Conservation (phyloP, 2,329 filamentous ascomycete species). For the Colletotrichum zoysiae region DNA sequence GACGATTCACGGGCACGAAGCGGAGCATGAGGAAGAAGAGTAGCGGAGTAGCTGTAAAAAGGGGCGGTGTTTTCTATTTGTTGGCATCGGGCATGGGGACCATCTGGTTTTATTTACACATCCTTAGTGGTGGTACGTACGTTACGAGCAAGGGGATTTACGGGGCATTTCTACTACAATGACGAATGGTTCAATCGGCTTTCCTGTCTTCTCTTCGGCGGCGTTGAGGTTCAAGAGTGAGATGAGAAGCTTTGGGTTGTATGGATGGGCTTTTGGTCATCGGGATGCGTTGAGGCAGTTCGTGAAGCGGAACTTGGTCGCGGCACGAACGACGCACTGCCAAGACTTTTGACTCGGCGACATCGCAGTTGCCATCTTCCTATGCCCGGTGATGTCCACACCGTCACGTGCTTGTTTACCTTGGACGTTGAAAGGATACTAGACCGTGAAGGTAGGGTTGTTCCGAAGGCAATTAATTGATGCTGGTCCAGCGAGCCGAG, state of each 20-base stretch:
- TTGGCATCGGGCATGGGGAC: slow-evolving; percentile 19
- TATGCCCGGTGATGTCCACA: background rate
- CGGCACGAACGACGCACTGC: background rate
- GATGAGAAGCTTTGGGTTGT: background rate
- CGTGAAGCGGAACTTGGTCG: background rate
- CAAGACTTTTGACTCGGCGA: background rate
- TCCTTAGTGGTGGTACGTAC: background rate
- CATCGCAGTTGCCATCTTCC: background rate
- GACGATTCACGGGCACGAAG: background rate
- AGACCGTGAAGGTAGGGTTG: background rate
- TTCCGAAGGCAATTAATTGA: background rate
- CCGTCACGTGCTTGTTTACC: slow-evolving; percentile 21
- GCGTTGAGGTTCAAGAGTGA: background rate
- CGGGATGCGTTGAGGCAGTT: background rate
- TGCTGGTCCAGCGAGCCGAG: background rate
- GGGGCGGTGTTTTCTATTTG: slow-evolving; percentile 8
- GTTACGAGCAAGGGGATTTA: slow-evolving; percentile 2
- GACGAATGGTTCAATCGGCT: slow-evolving; percentile 11
- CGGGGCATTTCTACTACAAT: slow-evolving; percentile 11
- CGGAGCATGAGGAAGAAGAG: background rate
- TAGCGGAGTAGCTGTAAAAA: background rate
- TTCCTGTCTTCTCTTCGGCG: background rate
- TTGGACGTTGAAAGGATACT: background rate
- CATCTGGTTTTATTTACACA: slow-evolving; percentile 13
- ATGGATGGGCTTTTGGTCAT: background rate